Conservation (phyloP, 805 yeast genomes). For the Wickerhamiella dianesei region DNA sequence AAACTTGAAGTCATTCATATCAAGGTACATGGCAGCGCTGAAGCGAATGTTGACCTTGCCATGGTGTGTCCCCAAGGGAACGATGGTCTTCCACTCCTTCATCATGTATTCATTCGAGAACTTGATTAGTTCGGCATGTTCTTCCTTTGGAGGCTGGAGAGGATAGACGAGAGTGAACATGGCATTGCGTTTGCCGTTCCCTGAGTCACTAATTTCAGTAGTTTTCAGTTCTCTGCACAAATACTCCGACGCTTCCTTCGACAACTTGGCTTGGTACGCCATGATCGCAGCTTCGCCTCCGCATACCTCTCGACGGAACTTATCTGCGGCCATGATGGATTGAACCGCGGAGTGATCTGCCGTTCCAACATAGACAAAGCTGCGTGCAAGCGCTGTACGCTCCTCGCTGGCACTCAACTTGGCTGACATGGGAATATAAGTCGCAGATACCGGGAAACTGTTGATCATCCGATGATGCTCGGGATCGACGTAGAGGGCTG, state of each 20-base stretch:
- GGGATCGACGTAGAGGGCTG: conserved; percentile 43
- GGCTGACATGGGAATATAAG: conserved; percentile 23
- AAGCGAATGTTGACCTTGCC: conserved; percentile 35
- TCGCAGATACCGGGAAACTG: conserved; percentile 45
- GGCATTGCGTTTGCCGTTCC: conserved; percentile 28
- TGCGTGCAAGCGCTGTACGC: conserved; percentile 22
- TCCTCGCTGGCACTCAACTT: conserved; percentile 17
- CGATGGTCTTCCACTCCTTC: conserved; percentile 31
- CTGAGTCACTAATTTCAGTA: conserved; percentile 27
- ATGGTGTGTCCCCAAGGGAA: conserved; percentile 35
- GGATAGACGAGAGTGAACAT: conserved; percentile 36
- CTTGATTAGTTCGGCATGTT: conserved; percentile 15
- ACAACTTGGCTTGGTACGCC: conserved; percentile 35
- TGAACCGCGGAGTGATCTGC: conserved; percentile 32
- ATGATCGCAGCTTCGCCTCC: conserved; percentile 47
- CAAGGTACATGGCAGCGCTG: conserved; percentile 49
- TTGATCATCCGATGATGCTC: conserved; percentile 38
- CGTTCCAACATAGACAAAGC: conserved; percentile 42
- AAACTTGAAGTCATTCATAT: conserved; percentile 37
- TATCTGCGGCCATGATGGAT: conserved; percentile 36
- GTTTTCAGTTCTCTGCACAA: conserved; percentile 33
- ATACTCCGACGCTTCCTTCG: conserved; percentile 30
- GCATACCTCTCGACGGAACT: conserved; percentile 39
- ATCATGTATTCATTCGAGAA: conserved; percentile 18
- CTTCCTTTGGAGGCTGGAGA: conserved; percentile 15